phyloP scores from a whole-genome alignment of 805 yeast genomes.

The Cyberlindnera bimundalis region DNA sequence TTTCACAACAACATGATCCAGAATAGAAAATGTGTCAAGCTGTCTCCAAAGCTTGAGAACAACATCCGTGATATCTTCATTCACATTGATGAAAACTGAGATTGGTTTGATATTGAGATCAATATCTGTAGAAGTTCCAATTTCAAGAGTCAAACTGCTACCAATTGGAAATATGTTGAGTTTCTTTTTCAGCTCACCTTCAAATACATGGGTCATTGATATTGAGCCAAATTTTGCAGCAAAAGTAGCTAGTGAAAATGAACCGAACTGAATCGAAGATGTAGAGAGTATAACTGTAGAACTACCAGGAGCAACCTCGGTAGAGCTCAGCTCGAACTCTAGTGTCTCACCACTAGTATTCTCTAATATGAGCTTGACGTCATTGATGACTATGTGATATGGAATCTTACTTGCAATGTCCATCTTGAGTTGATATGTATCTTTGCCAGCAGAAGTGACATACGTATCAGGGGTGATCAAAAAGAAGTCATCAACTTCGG shows the following conservation, averaged over 20 bases:
- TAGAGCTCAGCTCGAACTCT: not conserved
- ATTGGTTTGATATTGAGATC: slow-evolving; percentile 18
- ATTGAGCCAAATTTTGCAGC: slow-evolving; percentile 27
- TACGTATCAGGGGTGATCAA: slow-evolving; percentile 4
- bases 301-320: slow-evolving; percentile 2
- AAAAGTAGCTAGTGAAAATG: slow-evolving; percentile 30
- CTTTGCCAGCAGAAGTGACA: slow-evolving; percentile 14
- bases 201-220: slow-evolving; percentile 24
- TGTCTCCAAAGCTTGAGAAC: slow-evolving; percentile 13
- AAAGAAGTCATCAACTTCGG: slow-evolving; percentile 13
- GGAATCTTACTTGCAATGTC: slow-evolving; percentile 9
- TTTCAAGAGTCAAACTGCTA: slow-evolving; percentile 19
- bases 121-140: slow-evolving; percentile 19
- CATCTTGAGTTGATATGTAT: slow-evolving; percentile 12
- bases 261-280: slow-evolving; percentile 33
- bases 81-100: slow-evolving; percentile 17
- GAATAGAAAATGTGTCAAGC: slow-evolving; percentile 2
- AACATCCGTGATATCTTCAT: slow-evolving; percentile 5
- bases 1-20: slow-evolving; percentile 3
- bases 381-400: not conserved
- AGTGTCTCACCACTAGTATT: slow-evolving; percentile 10
- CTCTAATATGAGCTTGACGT: slow-evolving; percentile 25
- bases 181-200: slow-evolving; percentile 2
- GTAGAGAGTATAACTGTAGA: slow-evolving; percentile 23
- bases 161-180: slow-evolving; percentile 14